Evolutionary conservation across 2,329 filamentous ascomycete species (phyloP).

Genomic region (Cadophora sp.): DNA sequence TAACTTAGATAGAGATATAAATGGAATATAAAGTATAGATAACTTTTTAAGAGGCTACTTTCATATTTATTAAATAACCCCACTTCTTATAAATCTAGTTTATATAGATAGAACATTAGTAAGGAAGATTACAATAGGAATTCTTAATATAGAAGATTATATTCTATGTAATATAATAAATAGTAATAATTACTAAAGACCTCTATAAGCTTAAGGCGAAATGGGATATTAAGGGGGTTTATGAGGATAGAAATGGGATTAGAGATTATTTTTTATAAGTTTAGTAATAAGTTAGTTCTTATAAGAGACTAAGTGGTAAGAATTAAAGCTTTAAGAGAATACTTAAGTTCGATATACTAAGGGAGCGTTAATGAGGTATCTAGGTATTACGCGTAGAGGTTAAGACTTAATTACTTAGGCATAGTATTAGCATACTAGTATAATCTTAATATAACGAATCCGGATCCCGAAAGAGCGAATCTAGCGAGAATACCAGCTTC

Average conservation of each 20-base stretch:
- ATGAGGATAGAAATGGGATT: slow-evolving; percentile 74
- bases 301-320: slow-evolving; percentile 19
- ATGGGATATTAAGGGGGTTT: slow-evolving; percentile 66
- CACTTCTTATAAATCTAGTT: background rate
- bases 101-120: too few relatives aligned
- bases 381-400: slow-evolving; percentile 50
- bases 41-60: slow-evolving; percentile 4
- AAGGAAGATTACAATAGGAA: too few relatives aligned
- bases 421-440: slow-evolving; percentile 42
- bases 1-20: slow-evolving; percentile 6
- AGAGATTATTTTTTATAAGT: slow-evolving; percentile 72
- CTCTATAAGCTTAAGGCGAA: slow-evolving; percentile 57
- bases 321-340: slow-evolving; percentile 10
- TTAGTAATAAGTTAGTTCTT: slow-evolving; percentile 47
- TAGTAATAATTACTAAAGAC: background rate
- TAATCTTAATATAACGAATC: slow-evolving; percentile 39
- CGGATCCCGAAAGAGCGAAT: slow-evolving; percentile 24
- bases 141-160: too few relatives aligned
- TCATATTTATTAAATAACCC: slow-evolving; percentile 2
- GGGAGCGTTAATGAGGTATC: slow-evolving; percentile 49
- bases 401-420: slow-evolving; percentile 39
- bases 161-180: too few relatives aligned
- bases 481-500: slow-evolving; percentile 33
- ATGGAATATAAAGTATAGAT: background rate
- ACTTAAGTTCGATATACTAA: slow-evolving; percentile 45